Conservation (phyloP, 495 filamentous ascomycete genomes). For the Staphylotrichum tortipilum region DNA sequence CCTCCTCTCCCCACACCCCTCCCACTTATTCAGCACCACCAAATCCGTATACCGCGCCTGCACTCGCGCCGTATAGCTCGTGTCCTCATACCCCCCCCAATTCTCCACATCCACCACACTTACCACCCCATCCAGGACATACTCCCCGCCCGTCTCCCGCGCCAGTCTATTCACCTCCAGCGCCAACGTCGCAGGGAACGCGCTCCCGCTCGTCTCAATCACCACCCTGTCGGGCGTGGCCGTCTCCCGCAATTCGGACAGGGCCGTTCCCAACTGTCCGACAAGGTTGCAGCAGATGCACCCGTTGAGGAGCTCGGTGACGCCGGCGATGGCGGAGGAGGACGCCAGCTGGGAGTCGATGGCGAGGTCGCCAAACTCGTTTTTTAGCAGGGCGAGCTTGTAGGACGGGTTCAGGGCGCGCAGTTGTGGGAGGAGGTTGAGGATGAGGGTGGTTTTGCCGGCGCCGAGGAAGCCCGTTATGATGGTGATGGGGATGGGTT, state of each 20-base stretch:
- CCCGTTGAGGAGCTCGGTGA: constrained; percentile 84
- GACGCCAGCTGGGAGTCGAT: constrained; percentile 86
- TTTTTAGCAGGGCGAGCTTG: constrained; percentile 89
- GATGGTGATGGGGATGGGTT: constrained; percentile 81
- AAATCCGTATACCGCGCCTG: constrained; percentile 88
- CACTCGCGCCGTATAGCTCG: constrained; percentile 73
- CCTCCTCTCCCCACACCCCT: constrained; percentile 55
- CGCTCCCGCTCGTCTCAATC: constrained; percentile 82
- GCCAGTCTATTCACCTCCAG: constrained; percentile 84
- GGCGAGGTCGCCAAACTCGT: constrained; percentile 93
- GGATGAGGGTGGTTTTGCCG: constrained; percentile 87
- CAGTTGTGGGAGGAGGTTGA: constrained; percentile 83
- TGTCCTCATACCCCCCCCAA: constrained; percentile 92
- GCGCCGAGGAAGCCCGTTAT: constrained; percentile 91
- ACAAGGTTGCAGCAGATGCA: constrained; percentile 99
- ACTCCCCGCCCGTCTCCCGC: constrained; percentile 51
- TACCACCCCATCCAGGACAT: constrained; percentile 80
- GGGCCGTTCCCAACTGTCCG: constrained; percentile 73
- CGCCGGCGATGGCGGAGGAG: constrained; percentile 72
- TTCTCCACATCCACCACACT: constrained; percentile 95
- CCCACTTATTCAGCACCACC: constrained; percentile 96
- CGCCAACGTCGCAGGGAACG: constrained; percentile 84
- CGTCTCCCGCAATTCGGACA: constrained; percentile 56
- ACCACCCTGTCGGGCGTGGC: constrained; percentile 71
- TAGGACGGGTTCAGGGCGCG: constrained; percentile 55